Conservation (phyloP, 2,329 filamentous ascomycete genomes). For the Leptoxyphium fumago region DNA sequence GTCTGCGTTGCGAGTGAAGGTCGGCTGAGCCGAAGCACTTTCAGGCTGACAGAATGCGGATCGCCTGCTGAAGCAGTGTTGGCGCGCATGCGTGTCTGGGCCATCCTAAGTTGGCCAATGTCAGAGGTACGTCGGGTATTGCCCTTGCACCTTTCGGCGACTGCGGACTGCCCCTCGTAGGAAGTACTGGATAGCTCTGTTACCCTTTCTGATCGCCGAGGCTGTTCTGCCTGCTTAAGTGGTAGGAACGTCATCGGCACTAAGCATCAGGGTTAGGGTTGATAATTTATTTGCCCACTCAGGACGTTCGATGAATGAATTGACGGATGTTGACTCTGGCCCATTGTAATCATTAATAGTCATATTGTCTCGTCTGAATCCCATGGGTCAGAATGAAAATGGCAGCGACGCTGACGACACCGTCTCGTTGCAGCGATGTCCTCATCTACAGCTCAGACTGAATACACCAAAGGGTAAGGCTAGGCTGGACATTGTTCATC, state of each 20-base stretch:
- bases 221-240: too few species aligned
- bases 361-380: too few species aligned
- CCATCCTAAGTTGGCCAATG: slow-evolving; percentile 12
- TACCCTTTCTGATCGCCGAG: too few species aligned
- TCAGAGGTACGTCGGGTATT: too few species aligned
- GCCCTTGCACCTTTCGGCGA: too few species aligned
- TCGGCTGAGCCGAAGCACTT: slow-evolving; percentile 70
- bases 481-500: neutral
- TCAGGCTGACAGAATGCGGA: slow-evolving; percentile 72
- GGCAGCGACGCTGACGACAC: slow-evolving; percentile 7
- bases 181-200: too few species aligned
- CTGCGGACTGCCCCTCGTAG: too few species aligned
- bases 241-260: too few species aligned
- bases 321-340: too few species aligned
- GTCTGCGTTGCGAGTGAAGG: slow-evolving; percentile 62
- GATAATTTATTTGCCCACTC: neutral
- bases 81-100: slow-evolving; percentile 25
- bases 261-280: neutral
- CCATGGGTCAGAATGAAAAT: neutral
- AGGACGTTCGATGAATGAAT: neutral
- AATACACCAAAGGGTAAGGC: slow-evolving; percentile 37
- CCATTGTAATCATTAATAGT: too few species aligned
- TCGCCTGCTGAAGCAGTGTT: slow-evolving; percentile 21
- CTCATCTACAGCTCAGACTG: slow-evolving; percentile 28
- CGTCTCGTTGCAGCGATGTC: slow-evolving; percentile 25